These are phyloP conservation scores for Castanea sativa DNA, from an alignment of 306 rosid species.

Conservation along the genomic window DNA sequence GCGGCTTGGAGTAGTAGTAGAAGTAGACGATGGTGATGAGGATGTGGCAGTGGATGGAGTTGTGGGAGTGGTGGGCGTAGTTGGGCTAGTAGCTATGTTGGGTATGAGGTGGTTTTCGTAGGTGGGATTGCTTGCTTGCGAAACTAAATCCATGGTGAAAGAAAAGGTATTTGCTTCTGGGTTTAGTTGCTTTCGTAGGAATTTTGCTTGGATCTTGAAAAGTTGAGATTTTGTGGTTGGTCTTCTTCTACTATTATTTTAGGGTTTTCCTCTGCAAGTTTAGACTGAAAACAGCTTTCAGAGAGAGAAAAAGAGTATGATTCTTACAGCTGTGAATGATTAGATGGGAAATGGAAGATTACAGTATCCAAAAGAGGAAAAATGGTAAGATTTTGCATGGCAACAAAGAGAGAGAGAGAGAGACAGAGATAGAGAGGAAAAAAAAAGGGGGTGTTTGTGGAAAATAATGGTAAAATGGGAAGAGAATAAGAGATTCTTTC, in stretches of 20 bases:
- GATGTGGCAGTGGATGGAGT: background rate
- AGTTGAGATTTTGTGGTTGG: background rate
- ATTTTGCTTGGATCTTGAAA: background rate
- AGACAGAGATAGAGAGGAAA: background rate
- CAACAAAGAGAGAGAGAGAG: background rate
- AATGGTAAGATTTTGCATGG: conserved; percentile 34
- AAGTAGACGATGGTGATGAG: background rate
- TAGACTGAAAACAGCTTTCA: background rate
- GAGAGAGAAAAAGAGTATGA: conserved; percentile 10
- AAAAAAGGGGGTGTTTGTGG: background rate
- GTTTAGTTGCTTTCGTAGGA: background rate
- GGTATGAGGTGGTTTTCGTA: conserved; percentile 1
- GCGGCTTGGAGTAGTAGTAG: conserved; percentile 54
- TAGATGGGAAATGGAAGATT: background rate
- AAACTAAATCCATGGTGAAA: conserved; percentile 53
- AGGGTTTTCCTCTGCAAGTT: conserved; percentile 32
- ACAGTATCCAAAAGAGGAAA: background rate
- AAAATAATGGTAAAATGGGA: background rate
- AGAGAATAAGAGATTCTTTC: background rate
- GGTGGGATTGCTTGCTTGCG: conserved; percentile 36
- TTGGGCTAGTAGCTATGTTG: background rate
- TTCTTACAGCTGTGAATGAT: background rate
- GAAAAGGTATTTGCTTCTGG: background rate
- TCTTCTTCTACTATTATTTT: background rate
- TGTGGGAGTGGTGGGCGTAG: background rate